Conservation (phyloP, 1,284 basidiomycete genomes). For the Grifola frondosa region DNA sequence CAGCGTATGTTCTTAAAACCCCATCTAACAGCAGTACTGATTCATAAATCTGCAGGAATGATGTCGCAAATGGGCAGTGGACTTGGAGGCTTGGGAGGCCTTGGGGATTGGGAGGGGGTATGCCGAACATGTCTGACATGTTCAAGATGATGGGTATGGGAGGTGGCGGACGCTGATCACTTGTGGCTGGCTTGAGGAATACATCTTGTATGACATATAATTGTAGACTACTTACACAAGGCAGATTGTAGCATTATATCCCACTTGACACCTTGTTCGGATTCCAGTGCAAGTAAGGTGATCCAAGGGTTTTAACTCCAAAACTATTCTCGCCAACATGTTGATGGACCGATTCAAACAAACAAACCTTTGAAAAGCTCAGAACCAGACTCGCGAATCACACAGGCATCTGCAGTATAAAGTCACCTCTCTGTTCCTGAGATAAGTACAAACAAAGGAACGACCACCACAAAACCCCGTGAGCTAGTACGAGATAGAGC, state of each 20-base stretch:
- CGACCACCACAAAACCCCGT: constrained; percentile 51
- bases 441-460: constrained; percentile 60
- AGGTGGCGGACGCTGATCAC: no score
- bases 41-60: constrained; percentile 51
- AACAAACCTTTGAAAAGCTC: neutral
- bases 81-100: constrained; percentile 50
- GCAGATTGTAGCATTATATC: no score
- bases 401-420: constrained; percentile 26
- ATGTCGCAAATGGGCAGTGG: constrained; percentile 83
- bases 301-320: no score
- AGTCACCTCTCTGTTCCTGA: constrained; percentile 53
- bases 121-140: constrained; percentile 73
- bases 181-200: no score
- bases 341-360: neutral
- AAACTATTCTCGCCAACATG: no score
- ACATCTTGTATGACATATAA: no score
- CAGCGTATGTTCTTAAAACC: constrained; percentile 52
- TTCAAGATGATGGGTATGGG: constrained; percentile 87
- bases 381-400: no score
- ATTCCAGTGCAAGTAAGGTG: no score
- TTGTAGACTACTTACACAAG: no score
- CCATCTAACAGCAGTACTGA: neutral
- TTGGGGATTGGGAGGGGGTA: constrained; percentile 46
- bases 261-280: no score
- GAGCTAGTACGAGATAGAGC: constrained; percentile 22